Conservation (phyloP, 768 basidiomycete species). For the Xerocomus brunneocitrinus region DNA sequence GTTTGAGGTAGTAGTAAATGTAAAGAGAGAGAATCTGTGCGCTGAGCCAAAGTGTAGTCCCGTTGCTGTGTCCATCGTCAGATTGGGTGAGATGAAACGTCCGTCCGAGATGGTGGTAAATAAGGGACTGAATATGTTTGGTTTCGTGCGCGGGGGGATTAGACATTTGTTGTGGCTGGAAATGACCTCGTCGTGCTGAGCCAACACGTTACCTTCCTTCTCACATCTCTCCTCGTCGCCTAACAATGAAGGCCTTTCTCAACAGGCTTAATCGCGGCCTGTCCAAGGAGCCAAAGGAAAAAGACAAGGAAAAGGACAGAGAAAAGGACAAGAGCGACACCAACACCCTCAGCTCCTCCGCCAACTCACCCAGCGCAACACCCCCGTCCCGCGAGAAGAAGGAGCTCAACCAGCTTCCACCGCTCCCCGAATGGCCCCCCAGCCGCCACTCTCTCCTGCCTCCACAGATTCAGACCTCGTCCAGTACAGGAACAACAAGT, state of each 20-base stretch:
- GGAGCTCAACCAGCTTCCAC: constrained; percentile 50
- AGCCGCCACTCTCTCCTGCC: constrained; percentile 17
- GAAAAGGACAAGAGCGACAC: constrained; percentile 27
- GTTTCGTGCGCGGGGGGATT: constrained; percentile 51
- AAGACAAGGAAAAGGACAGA: constrained; percentile 46
- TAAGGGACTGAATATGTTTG: constrained; percentile 54
- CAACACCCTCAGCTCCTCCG: constrained; percentile 28
- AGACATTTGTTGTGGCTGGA: constrained; percentile 8
- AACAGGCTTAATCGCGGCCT: constrained; percentile 65
- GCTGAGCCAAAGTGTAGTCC: constrained; percentile 81
- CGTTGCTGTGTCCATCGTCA: constrained; percentile 63
- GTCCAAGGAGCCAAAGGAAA: constrained; percentile 51
- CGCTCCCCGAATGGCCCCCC: constrained; percentile 61
- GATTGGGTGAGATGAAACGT: constrained; percentile 51
- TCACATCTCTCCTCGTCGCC: constrained; percentile 3
- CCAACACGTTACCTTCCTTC: constrained; percentile 7
- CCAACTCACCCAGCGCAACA: constrained; percentile 22
- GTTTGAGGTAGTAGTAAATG: constrained; percentile 40
- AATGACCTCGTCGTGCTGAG: constrained; percentile 11
- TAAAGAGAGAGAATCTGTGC: constrained; percentile 71
- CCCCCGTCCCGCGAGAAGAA: constrained; percentile 49
- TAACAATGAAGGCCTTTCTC: constrained; percentile 81
- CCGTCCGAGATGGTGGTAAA: constrained; percentile 35
- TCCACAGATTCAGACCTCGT: constrained; percentile 28
- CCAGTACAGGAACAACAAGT: constrained; percentile 25